Conservation (phyloP, 139 green algal species). For the Ettlia oleoabundans region DNA sequence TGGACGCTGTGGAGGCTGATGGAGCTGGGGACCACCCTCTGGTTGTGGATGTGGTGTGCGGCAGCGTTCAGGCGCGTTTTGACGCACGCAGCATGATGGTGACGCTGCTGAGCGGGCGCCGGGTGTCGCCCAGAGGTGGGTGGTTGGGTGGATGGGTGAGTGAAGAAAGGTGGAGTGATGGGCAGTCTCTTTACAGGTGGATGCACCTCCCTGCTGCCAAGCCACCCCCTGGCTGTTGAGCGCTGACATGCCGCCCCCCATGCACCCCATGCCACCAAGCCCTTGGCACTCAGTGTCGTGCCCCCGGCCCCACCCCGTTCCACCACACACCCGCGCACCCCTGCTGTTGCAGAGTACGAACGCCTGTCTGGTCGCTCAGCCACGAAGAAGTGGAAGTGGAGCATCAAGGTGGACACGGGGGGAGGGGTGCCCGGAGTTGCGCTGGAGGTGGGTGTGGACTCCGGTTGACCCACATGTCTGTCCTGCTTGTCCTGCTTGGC, state of each 20-base stretch:
- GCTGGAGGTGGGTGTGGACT: slow-evolving; percentile 55
- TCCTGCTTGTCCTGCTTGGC: too few species aligned
- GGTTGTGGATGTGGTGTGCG: slow-evolving; percentile 73
- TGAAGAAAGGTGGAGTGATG: too few species aligned
- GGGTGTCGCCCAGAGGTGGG: slow-evolving; percentile 64
- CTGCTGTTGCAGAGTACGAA: slow-evolving; percentile 77
- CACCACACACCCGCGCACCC: not conserved
- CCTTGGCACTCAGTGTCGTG: too few species aligned
- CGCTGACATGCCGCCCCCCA: too few species aligned
- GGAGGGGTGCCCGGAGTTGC: slow-evolving; percentile 64
- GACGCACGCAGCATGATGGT: slow-evolving; percentile 38
- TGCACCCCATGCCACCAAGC: too few species aligned
- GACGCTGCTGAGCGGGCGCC: slow-evolving; percentile 43
- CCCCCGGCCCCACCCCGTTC: too few species aligned
- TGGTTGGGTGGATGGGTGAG: too few species aligned
- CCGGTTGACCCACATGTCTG: too few species aligned
- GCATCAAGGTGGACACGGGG: slow-evolving; percentile 62
- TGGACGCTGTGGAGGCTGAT: slow-evolving; percentile 19
- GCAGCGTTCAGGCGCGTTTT: slow-evolving; percentile 58
- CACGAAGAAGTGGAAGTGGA: slow-evolving; percentile 90
- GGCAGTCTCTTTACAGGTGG: too few species aligned
- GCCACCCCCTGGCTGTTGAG: too few species aligned
- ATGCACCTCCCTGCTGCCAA: too few species aligned
- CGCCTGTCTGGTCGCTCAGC: slow-evolving; percentile 32
- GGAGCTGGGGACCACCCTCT: slow-evolving; percentile 50